Evolutionary conservation across 225 moss, liverwort and hornwort genomes (phyloP).

Genomic region (Pseudoscleropodium purum): DNA sequence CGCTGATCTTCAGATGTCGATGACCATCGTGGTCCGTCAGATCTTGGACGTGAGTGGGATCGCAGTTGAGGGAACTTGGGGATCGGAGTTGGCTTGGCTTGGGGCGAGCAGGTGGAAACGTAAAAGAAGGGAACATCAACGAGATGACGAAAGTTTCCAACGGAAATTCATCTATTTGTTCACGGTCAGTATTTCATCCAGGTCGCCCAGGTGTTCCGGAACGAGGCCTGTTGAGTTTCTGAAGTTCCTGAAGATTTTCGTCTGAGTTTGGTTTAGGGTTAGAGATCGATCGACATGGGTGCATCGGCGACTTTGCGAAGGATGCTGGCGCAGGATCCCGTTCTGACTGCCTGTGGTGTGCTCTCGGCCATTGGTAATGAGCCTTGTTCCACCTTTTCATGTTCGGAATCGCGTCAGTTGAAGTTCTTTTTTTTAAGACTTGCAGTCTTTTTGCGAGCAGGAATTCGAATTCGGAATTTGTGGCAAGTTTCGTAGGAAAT

Average conservation of each 20-base stretch:
- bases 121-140: not conserved
- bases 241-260: not conserved
- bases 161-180: not conserved
- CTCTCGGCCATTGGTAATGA: slow-evolving; percentile 27
- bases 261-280: not conserved
- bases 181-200: not conserved
- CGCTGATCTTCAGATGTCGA: not conserved
- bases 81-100: not conserved
- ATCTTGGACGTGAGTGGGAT: not conserved
- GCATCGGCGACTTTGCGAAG: slow-evolving; percentile 15
- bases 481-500: not conserved
- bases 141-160: not conserved
- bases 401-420: not conserved
- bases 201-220: not conserved
- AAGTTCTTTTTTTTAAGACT: not conserved
- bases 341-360: slow-evolving; percentile 32
- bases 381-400: not conserved
- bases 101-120: not conserved
- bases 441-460: not conserved
- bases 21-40: not conserved
- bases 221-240: not conserved
- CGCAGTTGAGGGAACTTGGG: not conserved
- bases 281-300: slow-evolving; percentile 6
- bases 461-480: not conserved
- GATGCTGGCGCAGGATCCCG: slow-evolving; percentile 45